Base-by-base conservation (phyloP, 164 flowering plant species). In the Umbellularia californica region DNA sequence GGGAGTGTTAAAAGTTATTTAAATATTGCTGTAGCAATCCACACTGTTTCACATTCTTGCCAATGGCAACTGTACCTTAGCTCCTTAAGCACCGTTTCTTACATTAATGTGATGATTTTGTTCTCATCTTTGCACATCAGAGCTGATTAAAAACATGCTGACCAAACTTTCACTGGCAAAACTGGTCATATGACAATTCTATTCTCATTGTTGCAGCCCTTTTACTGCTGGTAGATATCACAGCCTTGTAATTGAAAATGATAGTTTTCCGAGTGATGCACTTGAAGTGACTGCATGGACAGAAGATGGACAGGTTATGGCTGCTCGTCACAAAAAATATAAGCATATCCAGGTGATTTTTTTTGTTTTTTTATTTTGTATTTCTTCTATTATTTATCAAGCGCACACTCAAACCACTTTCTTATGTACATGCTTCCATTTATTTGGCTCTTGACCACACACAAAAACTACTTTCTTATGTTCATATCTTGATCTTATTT, bases 211-310 rank as follows among this genome's bases (percentile, higher is more conserved):
- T 75, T 76, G 25, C 86, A 95, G 96, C 81, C 99, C 98, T 74
- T 95, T 92, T 76, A 86, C 82, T 66, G 97, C 92, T 76, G 98
- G 91, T 35, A 87, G 99, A 84, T 95, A 93, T 81, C 99, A 95
- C 70, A 93, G 98, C 84, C 97, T 95, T 80, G 98, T 95, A 70
- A 91, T 95, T 72, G 95, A 90, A 22, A 86, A 87, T 74, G 98
- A 91, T 2, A 89, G 83, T 77, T 93, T 93, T 79, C 99, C 99
- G 30, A 33, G 77, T 75, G 96, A 92, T 51, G 85, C 33, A 75
- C 98, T 95, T 22, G 97, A 95, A 83, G 74, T 93, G 62, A 92
- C 99, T 9, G 97, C 99, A 71, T 89, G 97, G 99, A 95, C 94
- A 2, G 97, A 89, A 63, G 97, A 95, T 85, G 97, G 97, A 23